Percentiles rank a stretch among this genome's conserved stretches.
Evolutionary conservation across 768 basidiomycete genomes (phyloP).

Genomic region (Auricularia heimuer): DNA sequence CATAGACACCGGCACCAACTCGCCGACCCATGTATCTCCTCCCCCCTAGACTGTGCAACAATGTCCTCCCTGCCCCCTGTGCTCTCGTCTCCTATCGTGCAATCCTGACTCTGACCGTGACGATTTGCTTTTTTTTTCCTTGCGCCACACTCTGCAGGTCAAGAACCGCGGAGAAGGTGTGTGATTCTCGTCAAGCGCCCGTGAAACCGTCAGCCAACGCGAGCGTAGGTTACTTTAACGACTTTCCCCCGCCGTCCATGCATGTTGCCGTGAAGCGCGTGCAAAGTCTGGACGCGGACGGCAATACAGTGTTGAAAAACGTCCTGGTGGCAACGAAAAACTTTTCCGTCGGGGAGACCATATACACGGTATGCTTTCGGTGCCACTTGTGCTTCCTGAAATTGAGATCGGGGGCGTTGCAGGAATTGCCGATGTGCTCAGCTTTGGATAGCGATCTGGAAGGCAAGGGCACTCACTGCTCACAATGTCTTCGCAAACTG

Average conservation of each 20-base stretch:
- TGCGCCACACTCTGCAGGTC: conserved; percentile 34
- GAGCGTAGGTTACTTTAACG: conserved; percentile 59
- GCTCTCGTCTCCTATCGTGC: conserved; percentile 4
- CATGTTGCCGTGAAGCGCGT: conserved; percentile 49
- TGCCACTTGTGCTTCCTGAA: too few relatives aligned
- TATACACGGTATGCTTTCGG: conserved; percentile 51
- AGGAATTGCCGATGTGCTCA: conserved; percentile 70
- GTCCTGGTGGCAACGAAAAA: conserved; percentile 57
- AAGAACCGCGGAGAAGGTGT: conserved; percentile 67
- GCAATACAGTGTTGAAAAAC: conserved; percentile 23
- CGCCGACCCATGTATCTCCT: conserved; percentile 12
- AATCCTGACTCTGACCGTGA: conserved; percentile 10
- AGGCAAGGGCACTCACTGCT: conserved; percentile 56
- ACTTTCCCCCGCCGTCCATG: conserved; percentile 64
- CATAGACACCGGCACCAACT: conserved; percentile 32
- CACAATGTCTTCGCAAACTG: conserved; percentile 59
- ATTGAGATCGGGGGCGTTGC: neutral
- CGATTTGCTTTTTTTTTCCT: conserved; percentile 5
- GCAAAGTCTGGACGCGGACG: conserved; percentile 4
- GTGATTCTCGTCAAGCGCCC: neutral
- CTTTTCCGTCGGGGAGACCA: conserved; percentile 58
- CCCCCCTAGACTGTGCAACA: conserved; percentile 9
- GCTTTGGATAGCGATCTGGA: conserved; percentile 66
- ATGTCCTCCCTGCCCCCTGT: neutral
- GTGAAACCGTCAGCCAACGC: neutral